Evolutionary conservation across 495 filamentous ascomycete species (phyloP), one percentile per base, ranked within the genome.

Genomic region (Cenococcum geophilum): DNA sequence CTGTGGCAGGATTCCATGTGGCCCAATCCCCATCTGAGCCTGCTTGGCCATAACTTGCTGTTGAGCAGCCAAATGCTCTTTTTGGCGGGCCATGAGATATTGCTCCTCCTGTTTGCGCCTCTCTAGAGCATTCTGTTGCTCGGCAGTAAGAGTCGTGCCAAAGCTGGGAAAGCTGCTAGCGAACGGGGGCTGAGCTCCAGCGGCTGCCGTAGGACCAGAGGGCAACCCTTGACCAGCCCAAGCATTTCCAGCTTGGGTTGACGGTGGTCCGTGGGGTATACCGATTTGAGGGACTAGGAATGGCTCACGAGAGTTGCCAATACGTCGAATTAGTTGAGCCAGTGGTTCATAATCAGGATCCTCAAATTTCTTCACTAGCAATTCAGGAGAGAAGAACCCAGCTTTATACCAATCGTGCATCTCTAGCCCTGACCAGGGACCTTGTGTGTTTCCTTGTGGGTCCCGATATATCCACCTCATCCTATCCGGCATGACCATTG

Each of bases 331-430:
- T 23, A 98, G 80, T 71, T 95, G 89, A 9, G 92, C 93, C n/a
- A 98, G 76, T 21, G 92, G 95, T 74, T 98, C 95, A 61, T 96
- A 98, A 43, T 98, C 92, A 0, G 78, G 75, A 65, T 97, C 93
- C 74, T 98, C 93, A 4, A 89, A 75, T 67, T 96, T 95, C 76
- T 92, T 96, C 56, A 98, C 92, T 50, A 92, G 84, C 32, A 98
- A 80, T 61, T 98, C 92, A 0, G 91, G 83, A 10, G 90, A 93
- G 75, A 98, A 98, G 77, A 97, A 98, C 48, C 91, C 91, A 50
- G 90, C 95, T 74, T 97, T 96, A 76, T 96, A 98, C 93, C 93
- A 98, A 68, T 98, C 93, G 68, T 98, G 92, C 93, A 98, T 98
- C 73, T 97, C 93, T 51, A 98, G 78, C 4, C 93, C 93, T 42